These are phyloP conservation scores for Corchorus capsularis DNA, from an alignment of 345 rosid genomes.

Conservation along the genomic window DNA sequence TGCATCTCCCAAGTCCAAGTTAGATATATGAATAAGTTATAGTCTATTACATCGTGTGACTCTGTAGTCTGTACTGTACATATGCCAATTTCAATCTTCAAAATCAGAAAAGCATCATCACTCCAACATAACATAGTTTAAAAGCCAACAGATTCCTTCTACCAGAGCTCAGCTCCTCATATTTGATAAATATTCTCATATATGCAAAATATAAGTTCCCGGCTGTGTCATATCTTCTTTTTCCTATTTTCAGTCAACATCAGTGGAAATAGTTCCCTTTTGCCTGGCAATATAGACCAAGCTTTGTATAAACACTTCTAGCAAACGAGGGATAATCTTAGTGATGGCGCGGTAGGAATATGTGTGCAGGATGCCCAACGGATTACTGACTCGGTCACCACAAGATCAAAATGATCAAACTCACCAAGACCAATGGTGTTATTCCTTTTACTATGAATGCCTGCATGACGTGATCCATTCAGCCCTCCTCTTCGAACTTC, in stretches of 20 bases:
- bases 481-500: constrained; percentile 43
- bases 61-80: background rate
- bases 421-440: constrained; percentile 72
- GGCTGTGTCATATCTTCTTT: background rate
- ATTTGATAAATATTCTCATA: background rate
- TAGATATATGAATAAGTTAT: background rate
- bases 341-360: constrained; percentile 70
- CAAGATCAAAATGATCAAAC: constrained; percentile 56
- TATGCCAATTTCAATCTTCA: background rate
- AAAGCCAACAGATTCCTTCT: background rate
- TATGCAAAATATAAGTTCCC: background rate
- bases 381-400: constrained; percentile 63
- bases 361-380: constrained; percentile 87
- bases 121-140: background rate
- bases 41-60: background rate
- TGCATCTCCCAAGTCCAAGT: background rate
- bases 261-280: background rate
- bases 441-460: constrained; percentile 65
- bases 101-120: constrained; percentile 27
- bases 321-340: constrained; percentile 74
- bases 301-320: constrained; percentile 30
- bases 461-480: constrained; percentile 41
- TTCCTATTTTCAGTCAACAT: constrained; percentile 3
- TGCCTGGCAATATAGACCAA: background rate
- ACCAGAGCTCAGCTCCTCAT: constrained; percentile 32